Evolutionary conservation across 306 rosid species (phyloP), one percentile per base, ranked within the genome.

Genomic region (Lathyrus sativus): DNA sequence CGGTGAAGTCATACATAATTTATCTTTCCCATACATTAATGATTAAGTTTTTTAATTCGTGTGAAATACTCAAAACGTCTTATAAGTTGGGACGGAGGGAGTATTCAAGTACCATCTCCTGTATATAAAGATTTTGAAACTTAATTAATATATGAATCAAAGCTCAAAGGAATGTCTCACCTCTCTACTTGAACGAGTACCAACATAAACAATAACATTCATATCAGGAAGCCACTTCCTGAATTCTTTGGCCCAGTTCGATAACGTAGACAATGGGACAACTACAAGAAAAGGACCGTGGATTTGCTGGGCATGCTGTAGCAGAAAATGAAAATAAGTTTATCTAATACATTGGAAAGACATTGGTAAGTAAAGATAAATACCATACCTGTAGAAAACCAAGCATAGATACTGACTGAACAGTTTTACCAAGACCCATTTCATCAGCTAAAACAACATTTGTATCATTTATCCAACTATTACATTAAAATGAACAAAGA

Each of bases 381-480:
- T 60, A 62, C 38, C 37, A 66, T 74, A 95, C 99, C 96, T 90
- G 97, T 68, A 95, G 84, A 84, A 95, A 95, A 50, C 99, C 99
- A 76, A 95, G 97, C 99, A 95, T 95, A 6, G 99, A 95, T 62
- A 95, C 99, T 43, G 97, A 90, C 78, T 95, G 99, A 68, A 95
- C 96, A 76, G 99, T 95, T 83, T 95, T 95, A 38, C 99, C 99
- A 71, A 95, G 99, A 72, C 99, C 99, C 99, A 95, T 95, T 83
- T 95, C 99, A 90, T 95, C 99, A 66, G 99, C 99, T 87, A 95
- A 90, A 78, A 95, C 91, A 71, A 95, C 97, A 83, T 90, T 95
- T 56, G 99, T 95, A 80, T 95, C 96, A 81, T 95, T 95, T 76
- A 97, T 90, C 99, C 99, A 95, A 66, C 99, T 33, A 33, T 33